These are phyloP conservation scores for Ceratopteris richardii DNA, from an alignment of 75 land plant species.

Conservation along the genomic window DNA sequence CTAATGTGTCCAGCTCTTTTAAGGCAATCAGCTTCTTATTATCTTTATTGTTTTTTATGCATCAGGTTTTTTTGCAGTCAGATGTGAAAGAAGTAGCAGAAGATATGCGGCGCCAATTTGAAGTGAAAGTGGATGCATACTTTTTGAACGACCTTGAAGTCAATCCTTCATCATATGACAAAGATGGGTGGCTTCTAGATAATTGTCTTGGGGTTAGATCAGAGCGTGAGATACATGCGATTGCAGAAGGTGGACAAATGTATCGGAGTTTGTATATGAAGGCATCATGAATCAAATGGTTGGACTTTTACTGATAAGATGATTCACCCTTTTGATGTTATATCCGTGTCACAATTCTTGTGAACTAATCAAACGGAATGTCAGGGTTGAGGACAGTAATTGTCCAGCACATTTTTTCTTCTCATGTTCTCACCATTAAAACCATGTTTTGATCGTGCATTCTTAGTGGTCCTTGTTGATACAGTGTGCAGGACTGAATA, in stretches of 20 bases:
- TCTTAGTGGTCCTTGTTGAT: too few species aligned
- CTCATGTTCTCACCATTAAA: too few species aligned
- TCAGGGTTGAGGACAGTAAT: too few species aligned
- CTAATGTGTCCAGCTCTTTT: too few species aligned
- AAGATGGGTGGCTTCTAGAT: conserved; percentile 68
- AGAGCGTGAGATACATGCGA: conserved; percentile 88
- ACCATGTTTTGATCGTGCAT: too few species aligned
- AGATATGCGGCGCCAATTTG: conserved; percentile 77
- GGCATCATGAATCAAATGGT: too few species aligned
- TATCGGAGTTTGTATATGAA: conserved; percentile 52
- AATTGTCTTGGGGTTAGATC: conserved; percentile 78
- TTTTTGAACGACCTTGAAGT: conserved; percentile 14
- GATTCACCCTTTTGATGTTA: too few species aligned
- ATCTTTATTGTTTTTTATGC: background rate
- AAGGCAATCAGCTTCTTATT: background rate
- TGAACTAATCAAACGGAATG: too few species aligned
- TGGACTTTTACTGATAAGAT: too few species aligned
- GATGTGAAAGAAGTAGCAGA: conserved; percentile 82
- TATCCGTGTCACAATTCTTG: too few species aligned
- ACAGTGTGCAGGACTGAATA: too few species aligned
- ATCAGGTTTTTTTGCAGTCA: conserved; percentile 75
- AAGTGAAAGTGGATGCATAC: conserved; percentile 13
- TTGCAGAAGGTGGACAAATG: conserved; percentile 64
- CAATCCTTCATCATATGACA: conserved; percentile 20
- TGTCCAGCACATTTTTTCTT: too few species aligned